These are phyloP conservation scores for Kwoniella newhampshirensis DNA, from an alignment of 768 basidiomycete genomes.

Conservation along the genomic window DNA sequence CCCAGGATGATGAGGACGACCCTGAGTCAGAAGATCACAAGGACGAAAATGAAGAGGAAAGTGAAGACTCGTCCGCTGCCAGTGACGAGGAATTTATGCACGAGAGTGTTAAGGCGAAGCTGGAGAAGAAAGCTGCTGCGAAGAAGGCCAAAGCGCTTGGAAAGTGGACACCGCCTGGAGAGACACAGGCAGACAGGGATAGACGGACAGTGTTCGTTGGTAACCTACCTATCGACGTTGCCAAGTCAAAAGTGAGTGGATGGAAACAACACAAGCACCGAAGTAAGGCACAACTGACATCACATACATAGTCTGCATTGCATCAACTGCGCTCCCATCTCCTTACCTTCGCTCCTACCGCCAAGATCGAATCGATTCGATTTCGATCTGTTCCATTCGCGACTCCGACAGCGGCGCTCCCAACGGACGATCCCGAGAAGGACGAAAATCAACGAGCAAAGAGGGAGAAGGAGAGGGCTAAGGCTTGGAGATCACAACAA, in stretches of 20 bases:
- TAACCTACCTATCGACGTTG: conserved; percentile 75
- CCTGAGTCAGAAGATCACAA: conserved; percentile 26
- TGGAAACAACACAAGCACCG: background rate
- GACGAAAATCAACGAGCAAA: conserved; percentile 42
- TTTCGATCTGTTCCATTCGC: conserved; percentile 93
- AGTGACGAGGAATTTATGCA: conserved; percentile 61
- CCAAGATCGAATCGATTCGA: conserved; percentile 86
- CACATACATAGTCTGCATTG: conserved; percentile 61
- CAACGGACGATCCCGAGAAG: conserved; percentile 44
- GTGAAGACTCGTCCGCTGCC: conserved; percentile 35
- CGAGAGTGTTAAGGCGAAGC: conserved; percentile 59
- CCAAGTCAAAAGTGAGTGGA: conserved; percentile 68
- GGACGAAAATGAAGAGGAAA: conserved; percentile 24
- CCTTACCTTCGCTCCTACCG: conserved; percentile 65
- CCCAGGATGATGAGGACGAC: conserved; percentile 15
- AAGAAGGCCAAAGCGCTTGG: conserved; percentile 33
- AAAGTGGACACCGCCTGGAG: conserved; percentile 65
- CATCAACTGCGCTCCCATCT: conserved; percentile 78
- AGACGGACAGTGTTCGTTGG: conserved; percentile 88
- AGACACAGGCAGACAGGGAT: conserved; percentile 72
- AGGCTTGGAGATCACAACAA: conserved; percentile 53
- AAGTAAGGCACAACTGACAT: background rate
- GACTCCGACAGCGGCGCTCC: conserved; percentile 68
- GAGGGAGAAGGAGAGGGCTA: conserved; percentile 50
- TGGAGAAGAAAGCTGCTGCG: conserved; percentile 36